Evolutionary conservation across 164 flowering plant genomes (phyloP).

Genomic region (Echeveria elegans): DNA sequence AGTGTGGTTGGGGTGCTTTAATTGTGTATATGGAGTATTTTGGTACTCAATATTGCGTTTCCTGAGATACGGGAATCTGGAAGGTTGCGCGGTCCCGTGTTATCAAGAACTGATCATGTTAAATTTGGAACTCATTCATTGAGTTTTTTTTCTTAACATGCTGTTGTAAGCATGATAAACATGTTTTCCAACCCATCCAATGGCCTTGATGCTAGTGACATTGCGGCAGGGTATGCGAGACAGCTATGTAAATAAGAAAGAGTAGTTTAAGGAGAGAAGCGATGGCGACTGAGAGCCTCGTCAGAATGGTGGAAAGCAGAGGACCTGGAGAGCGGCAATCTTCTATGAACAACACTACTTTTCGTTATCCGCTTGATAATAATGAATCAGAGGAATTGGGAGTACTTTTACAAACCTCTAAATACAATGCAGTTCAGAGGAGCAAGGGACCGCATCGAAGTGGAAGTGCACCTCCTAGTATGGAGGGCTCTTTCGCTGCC

Average conservation of each 20-base stretch:
- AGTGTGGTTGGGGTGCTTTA: neutral
- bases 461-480: slow-evolving; percentile 94
- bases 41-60: neutral
- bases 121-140: neutral
- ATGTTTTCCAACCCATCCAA: neutral
- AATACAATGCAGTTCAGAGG: slow-evolving; percentile 23
- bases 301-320: slow-evolving; percentile 49
- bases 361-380: slow-evolving; percentile 26
- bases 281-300: slow-evolving; percentile 79
- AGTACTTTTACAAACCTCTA: slow-evolving; percentile 38
- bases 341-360: slow-evolving; percentile 28
- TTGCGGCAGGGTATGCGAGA: too few relatives aligned
- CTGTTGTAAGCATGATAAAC: neutral
- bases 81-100: neutral
- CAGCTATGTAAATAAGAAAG: neutral
- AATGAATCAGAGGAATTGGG: slow-evolving; percentile 58
- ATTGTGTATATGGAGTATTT: neutral
- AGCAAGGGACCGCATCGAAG: slow-evolving; percentile 56
- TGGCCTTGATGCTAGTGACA: neutral
- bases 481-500: slow-evolving; percentile 82
- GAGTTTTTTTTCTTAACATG: neutral
- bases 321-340: slow-evolving; percentile 40
- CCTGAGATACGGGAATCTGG: neutral
- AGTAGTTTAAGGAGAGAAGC: neutral
- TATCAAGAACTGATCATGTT: neutral